phyloP scores from a whole-genome alignment of 169 alveolate genomes.

The Eimeria zaria region DNA sequence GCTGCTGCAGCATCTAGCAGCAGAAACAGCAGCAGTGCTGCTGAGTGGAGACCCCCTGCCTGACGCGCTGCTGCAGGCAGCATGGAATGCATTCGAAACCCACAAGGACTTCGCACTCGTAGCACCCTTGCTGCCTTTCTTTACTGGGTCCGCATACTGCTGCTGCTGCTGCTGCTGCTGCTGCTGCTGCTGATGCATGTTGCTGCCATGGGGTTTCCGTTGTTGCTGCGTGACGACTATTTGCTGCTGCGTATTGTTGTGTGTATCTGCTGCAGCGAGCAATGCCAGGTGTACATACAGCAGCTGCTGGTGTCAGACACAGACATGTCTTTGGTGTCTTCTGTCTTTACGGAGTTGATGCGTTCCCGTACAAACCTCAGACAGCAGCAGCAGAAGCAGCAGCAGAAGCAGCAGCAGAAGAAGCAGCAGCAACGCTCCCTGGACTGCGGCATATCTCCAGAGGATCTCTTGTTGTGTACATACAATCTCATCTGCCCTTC shows the following conservation, averaged over 20 bases:
- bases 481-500: conserved; percentile 18
- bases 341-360: conserved; percentile 31
- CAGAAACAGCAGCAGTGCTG: conserved; percentile 24
- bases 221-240: too few species aligned
- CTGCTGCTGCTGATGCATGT: not conserved
- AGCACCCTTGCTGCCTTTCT: conserved; percentile 25
- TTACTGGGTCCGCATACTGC: conserved; percentile 17
- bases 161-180: conserved; percentile 11
- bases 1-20: conserved; percentile 40
- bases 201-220: not conserved
- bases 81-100: conserved; percentile 8
- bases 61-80: not conserved
- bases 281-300: conserved; percentile 56
- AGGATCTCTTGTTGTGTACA: conserved; percentile 39
- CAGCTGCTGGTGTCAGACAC: conserved; percentile 15
- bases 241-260: not conserved
- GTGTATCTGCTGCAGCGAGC: conserved; percentile 17
- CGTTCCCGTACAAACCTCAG: not conserved
- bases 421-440: conserved; percentile 16
- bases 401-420: conserved; percentile 23
- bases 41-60: conserved; percentile 10
- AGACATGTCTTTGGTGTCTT: conserved; percentile 23
- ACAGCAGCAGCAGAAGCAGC: conserved; percentile 28
- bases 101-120: conserved; percentile 9
- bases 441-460: conserved; percentile 53